These are phyloP conservation scores for Haplographium delicatum DNA, from an alignment of 495 filamentous ascomycete genomes.

Conservation along the genomic window DNA sequence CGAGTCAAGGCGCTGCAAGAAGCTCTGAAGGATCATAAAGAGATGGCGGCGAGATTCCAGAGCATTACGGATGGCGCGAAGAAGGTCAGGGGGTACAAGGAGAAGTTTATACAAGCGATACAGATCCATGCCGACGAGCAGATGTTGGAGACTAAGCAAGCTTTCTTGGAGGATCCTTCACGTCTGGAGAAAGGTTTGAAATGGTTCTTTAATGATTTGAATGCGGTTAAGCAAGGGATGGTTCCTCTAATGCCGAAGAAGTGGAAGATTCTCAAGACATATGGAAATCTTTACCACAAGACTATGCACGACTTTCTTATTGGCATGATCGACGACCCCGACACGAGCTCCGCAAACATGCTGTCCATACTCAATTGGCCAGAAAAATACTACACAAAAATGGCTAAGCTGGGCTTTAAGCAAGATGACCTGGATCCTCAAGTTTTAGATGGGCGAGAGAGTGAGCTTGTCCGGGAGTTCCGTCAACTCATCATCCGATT, in stretches of 20 bases:
- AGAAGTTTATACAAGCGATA: conserved; percentile 83
- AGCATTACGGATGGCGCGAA: conserved; percentile 89
- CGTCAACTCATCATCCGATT: conserved; percentile 88
- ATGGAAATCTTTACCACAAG: conserved; percentile 81
- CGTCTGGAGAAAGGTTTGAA: conserved; percentile 75
- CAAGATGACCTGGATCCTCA: conserved; percentile 70
- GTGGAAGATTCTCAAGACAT: conserved; percentile 93
- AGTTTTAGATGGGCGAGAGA: conserved; percentile 80
- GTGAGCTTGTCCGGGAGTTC: conserved; percentile 88
- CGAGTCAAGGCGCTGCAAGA: conserved; percentile 86
- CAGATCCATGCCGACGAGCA: conserved; percentile 64
- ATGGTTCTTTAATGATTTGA: conserved; percentile 98
- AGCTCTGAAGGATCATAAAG: conserved; percentile 89
- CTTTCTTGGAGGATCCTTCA: conserved; percentile 79
- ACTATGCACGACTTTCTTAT: conserved; percentile 93
- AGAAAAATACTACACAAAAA: conserved; percentile 92
- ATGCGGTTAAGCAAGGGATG: conserved; percentile 87
- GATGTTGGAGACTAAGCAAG: conserved; percentile 65
- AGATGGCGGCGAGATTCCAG: conserved; percentile 88
- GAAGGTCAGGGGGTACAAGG: conserved; percentile 91
- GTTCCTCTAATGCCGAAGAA: conserved; percentile 86
- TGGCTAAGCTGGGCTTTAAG: conserved; percentile 78
- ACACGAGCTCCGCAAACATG: conserved; percentile 70
- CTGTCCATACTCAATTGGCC: conserved; percentile 91
- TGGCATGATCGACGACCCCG: conserved; percentile 71